Evolutionary conservation across 768 basidiomycete species (phyloP).

Genomic region (Trametes cinnabarina): DNA sequence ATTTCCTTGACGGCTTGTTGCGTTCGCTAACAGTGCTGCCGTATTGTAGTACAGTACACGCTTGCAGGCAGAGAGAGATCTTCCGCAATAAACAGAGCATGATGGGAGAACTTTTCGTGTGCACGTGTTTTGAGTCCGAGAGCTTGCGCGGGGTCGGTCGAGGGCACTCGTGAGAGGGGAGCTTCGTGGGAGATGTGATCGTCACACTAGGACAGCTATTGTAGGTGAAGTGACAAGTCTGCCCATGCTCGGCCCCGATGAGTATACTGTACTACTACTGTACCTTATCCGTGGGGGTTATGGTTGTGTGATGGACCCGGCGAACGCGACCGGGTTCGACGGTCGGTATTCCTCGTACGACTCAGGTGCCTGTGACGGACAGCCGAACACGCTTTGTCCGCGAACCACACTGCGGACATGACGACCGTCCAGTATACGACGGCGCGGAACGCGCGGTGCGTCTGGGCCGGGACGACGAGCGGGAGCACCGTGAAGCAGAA

Average conservation of each 20-base stretch:
- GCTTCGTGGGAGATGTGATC: not conserved
- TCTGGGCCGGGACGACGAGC: not conserved
- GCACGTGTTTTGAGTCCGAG: not conserved
- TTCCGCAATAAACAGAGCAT: slow-evolving; percentile 7
- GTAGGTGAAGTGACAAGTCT: too few relatives aligned
- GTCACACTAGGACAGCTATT: too few relatives aligned
- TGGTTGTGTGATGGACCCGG: too few relatives aligned
- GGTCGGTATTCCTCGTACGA: too few relatives aligned
- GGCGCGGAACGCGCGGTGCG: slow-evolving; percentile 2
- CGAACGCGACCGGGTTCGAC: too few relatives aligned
- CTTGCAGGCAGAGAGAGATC: not conserved
- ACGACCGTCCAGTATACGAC: slow-evolving; percentile 2
- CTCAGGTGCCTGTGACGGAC: not conserved
- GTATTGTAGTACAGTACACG: not conserved
- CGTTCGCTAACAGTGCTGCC: too few relatives aligned
- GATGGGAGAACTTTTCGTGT: not conserved
- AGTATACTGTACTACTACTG: too few relatives aligned
- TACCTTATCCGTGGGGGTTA: too few relatives aligned
- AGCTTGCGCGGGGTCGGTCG: not conserved
- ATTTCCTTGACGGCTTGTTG: too few relatives aligned
- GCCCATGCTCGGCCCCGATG: too few relatives aligned
- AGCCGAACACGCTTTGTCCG: not conserved
- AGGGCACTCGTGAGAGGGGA: not conserved
- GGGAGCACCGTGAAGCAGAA: not conserved
- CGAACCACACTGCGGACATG: slow-evolving; percentile 11